phyloP scores from a whole-genome alignment of 345 rosid genomes.

The Populus alba region DNA sequence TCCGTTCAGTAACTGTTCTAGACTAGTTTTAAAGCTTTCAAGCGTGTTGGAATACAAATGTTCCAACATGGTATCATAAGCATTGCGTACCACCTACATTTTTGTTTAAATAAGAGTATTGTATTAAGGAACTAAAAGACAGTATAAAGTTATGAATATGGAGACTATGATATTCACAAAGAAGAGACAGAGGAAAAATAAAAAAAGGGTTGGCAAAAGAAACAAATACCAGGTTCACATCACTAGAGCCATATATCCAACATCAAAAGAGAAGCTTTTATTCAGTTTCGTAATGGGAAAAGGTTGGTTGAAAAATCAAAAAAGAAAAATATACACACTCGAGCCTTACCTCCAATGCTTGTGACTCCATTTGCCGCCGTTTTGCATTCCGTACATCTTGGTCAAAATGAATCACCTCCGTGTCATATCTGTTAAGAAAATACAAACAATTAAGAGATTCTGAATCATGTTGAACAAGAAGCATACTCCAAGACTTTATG shows the following conservation, averaged over 20 bases:
- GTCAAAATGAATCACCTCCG: conserved; percentile 66
- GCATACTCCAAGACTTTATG: not conserved
- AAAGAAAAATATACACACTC: not conserved
- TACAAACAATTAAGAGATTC: not conserved
- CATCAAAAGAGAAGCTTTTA: not conserved
- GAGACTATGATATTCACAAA: not conserved
- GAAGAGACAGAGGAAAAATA: too few species aligned
- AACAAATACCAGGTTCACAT: not conserved
- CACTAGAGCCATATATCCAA: not conserved
- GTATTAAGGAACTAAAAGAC: too few species aligned
- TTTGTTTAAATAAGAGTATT: too few species aligned
- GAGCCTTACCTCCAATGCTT: conserved; percentile 62
- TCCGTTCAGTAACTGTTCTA: conserved; percentile 47
- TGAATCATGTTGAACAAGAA: not conserved
- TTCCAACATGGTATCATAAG: conserved; percentile 52
- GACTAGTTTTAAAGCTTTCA: conserved; percentile 44
- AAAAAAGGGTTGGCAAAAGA: too few species aligned
- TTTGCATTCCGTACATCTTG: conserved; percentile 66
- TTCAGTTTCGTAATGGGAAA: not conserved
- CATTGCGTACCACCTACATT: conserved; percentile 49
- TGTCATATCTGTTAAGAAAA: conserved; percentile 48
- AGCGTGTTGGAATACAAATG: conserved; percentile 55
- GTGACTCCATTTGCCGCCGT: conserved; percentile 48
- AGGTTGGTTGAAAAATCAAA: not conserved
- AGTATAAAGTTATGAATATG: too few species aligned